These are phyloP conservation scores for Rutstroemia sydowiana DNA, from an alignment of 2,329 filamentous ascomycete genomes.

Conservation along the genomic window DNA sequence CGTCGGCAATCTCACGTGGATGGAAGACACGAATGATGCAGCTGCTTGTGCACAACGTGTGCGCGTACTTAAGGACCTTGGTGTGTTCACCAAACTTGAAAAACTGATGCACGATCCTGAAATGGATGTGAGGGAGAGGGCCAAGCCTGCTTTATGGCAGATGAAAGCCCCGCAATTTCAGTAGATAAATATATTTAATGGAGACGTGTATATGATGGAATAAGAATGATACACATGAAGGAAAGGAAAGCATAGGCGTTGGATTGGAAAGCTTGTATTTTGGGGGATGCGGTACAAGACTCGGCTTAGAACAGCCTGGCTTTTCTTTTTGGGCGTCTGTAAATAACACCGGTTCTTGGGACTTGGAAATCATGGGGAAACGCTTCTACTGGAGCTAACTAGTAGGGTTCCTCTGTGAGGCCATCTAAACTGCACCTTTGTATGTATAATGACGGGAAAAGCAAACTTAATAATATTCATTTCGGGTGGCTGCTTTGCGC, in stretches of 20 bases:
- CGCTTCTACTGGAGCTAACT: no score
- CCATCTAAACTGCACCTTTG: no score
- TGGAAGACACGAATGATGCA: constrained; percentile 65
- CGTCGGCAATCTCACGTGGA: constrained; percentile 77
- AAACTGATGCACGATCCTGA: constrained; percentile 61
- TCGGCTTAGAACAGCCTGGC: background rate
- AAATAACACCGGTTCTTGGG: background rate
- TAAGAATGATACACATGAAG: background rate
- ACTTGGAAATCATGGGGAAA: background rate
- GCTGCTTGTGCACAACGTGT: constrained; percentile 60
- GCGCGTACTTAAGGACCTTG: constrained; percentile 60
- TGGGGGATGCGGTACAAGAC: background rate
- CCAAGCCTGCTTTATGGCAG: constrained; percentile 71
- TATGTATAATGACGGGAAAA: no score
- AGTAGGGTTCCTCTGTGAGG: no score
- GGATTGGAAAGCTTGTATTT: background rate
- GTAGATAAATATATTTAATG: background rate
- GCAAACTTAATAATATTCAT: no score
- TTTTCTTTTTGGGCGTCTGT: background rate
- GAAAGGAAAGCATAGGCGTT: background rate
- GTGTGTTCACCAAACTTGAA: constrained; percentile 61
- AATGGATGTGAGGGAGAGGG: constrained; percentile 75
- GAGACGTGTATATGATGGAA: no score
- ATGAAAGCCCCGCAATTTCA: constrained; percentile 37
- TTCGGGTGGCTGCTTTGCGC: no score